Evolutionary conservation across 306 rosid species (phyloP), one percentile per base, ranked within the genome.

Genomic region (Gastrolobium bilobum): DNA sequence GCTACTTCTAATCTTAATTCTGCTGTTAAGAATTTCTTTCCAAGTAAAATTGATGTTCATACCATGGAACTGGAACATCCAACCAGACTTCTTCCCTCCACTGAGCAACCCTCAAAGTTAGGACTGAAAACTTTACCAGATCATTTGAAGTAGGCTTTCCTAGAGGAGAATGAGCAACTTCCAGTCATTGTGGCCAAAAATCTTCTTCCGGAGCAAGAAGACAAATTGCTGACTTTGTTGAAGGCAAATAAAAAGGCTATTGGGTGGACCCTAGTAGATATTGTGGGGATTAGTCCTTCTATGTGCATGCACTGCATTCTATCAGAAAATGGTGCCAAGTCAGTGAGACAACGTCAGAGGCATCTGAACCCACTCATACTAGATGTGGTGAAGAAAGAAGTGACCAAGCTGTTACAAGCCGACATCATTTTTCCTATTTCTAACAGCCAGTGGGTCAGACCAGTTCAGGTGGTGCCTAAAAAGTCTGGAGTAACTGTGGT

Each of bases 61-160:
- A 20, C 26, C 1, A 20, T 20, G 1, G 26, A 20, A 20, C 1
- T 20, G 1, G 26, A 20, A 1, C 26, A 20, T 20, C 26, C 26
- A 0, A 20, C 26, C 26, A 20, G 26, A 20, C 26, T 20, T 20
- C 26, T 20, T 20, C 26, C 26, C 26, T 20, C 26, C 26, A 20
- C 1, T 20, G 26, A 20, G 26, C 26, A 20, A 20, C 26, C 26
- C 26, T 1, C 26, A 20, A 20, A 20, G 26, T 20, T 20, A 20
- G 26, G 1, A 1, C 0, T 20, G 26, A 20, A 20, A 1, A 20
- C 97, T 76, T 86, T 91, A 84, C 11, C 8, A 0, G 11, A 8
- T 0, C 1, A 8, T 44, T 10, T 44, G 2, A 44, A 44, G 50
- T 44, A 44, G 6, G 50, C 8, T 0, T 44, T 7, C 6, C 11